Conservation (phyloP, 352 stramenopile genomes). For the Phytopythium chamaehyphon region DNA sequence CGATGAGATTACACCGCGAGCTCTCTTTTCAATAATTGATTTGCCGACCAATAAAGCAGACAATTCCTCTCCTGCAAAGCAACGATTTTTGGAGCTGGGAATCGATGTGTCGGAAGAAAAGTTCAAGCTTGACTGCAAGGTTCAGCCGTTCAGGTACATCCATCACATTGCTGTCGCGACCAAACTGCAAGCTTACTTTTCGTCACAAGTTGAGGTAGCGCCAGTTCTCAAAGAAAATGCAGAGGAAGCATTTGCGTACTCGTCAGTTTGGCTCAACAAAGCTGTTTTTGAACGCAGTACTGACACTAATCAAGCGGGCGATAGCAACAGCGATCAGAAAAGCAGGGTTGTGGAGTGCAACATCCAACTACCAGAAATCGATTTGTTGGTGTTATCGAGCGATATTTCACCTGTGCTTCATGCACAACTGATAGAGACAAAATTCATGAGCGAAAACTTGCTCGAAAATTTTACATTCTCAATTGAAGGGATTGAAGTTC, state of each 20-base stretch:
- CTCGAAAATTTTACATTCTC: slow-evolving; percentile 52
- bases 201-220: slow-evolving; percentile 40
- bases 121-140: slow-evolving; percentile 48
- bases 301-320: neutral
- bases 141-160: slow-evolving; percentile 68
- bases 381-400: slow-evolving; percentile 58
- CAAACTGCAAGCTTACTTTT: slow-evolving; percentile 68
- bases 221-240: slow-evolving; percentile 46
- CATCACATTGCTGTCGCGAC: slow-evolving; percentile 59
- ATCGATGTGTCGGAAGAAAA: slow-evolving; percentile 56
- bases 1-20: slow-evolving; percentile 16
- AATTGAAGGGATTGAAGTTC: slow-evolving; percentile 50
- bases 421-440: slow-evolving; percentile 40
- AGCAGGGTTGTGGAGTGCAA: slow-evolving; percentile 38
- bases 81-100: slow-evolving; percentile 42
- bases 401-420: slow-evolving; percentile 64
- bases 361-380: slow-evolving; percentile 55
- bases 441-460: slow-evolving; percentile 49
- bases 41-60: neutral
- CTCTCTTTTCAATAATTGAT: slow-evolving; percentile 35
- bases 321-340: slow-evolving; percentile 8
- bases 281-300: slow-evolving; percentile 30
- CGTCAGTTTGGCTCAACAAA: slow-evolving; percentile 50
- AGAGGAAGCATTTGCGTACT: slow-evolving; percentile 45
- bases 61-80: slow-evolving; percentile 6